phyloP scores from a whole-genome alignment of 805 yeast genomes.

The Candida ortonii region DNA sequence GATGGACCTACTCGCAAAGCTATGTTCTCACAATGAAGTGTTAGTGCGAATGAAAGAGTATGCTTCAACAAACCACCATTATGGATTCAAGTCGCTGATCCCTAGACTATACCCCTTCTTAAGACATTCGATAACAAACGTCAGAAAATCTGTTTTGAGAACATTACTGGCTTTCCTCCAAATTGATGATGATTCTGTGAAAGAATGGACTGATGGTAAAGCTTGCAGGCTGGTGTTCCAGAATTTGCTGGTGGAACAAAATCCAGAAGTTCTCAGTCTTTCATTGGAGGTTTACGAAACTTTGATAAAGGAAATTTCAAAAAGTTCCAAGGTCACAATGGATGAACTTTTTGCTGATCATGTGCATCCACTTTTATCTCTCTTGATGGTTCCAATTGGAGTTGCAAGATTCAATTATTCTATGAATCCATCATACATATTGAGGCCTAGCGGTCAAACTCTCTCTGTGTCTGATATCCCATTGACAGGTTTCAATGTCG shows the following conservation, averaged over 20 bases:
- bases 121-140: constrained; percentile 90
- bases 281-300: constrained; percentile 61
- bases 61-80: constrained; percentile 48
- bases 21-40: constrained; percentile 80
- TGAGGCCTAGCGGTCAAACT: constrained; percentile 74
- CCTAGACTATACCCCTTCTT: constrained; percentile 90
- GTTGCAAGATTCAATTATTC: constrained; percentile 82
- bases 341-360: constrained; percentile 57
- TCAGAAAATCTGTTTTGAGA: constrained; percentile 81
- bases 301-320: constrained; percentile 47
- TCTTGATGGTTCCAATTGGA: constrained; percentile 93
- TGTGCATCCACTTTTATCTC: constrained; percentile 55
- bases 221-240: constrained; percentile 78
- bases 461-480: constrained; percentile 29
- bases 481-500: constrained; percentile 26
- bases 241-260: constrained; percentile 86
- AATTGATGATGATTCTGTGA: constrained; percentile 44
- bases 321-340: constrained; percentile 37
- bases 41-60: constrained; percentile 65
- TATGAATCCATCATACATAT: constrained; percentile 71
- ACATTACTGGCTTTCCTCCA: constrained; percentile 73
- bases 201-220: constrained; percentile 74
- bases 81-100: constrained; percentile 71
- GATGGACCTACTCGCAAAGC: constrained; percentile 86
- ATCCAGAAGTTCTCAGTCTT: constrained; percentile 61